These are phyloP conservation scores for Davidsoniella eucalypti DNA, from an alignment of 2,329 filamentous ascomycete species.

Conservation along the genomic window DNA sequence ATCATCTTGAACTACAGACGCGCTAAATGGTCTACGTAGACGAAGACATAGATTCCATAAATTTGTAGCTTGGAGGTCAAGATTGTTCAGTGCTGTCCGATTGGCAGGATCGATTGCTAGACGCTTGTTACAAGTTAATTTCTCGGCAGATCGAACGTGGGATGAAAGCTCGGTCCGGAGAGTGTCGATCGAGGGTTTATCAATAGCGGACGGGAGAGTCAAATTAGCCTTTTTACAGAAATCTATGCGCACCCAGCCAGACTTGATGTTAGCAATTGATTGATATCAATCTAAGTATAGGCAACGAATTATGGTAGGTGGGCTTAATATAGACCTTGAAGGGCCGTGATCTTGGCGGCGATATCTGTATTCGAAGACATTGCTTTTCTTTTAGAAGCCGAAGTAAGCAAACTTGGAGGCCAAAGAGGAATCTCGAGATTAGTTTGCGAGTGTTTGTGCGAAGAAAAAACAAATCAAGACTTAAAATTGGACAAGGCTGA, in stretches of 20 bases:
- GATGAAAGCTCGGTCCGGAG: conserved; percentile 19
- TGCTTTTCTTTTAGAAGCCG: not conserved
- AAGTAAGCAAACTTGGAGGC: not conserved
- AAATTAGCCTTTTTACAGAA: conserved; percentile 10
- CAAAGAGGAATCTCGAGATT: not conserved
- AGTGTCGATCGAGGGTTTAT: conserved; percentile 13
- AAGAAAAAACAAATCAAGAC: not conserved
- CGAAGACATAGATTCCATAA: conserved; percentile 54
- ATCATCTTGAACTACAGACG: conserved; percentile 38
- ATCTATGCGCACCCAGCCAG: not conserved
- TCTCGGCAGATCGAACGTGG: conserved; percentile 17
- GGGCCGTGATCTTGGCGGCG: conserved; percentile 1
- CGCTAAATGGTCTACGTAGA: conserved; percentile 18
- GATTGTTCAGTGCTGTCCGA: conserved; percentile 18
- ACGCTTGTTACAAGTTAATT: conserved; percentile 7
- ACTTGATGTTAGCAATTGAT: not conserved
- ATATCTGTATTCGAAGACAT: not conserved
- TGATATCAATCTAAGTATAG: not conserved
- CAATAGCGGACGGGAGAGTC: conserved; percentile 13
- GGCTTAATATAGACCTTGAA: not conserved
- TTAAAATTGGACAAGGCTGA: not conserved
- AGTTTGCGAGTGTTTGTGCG: not conserved
- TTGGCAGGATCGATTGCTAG: not conserved
- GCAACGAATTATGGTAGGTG: not conserved
- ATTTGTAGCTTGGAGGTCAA: conserved; percentile 39